Base-by-base conservation (phyloP, 169 alveolate species). In the Plasmodium relictum region DNA sequence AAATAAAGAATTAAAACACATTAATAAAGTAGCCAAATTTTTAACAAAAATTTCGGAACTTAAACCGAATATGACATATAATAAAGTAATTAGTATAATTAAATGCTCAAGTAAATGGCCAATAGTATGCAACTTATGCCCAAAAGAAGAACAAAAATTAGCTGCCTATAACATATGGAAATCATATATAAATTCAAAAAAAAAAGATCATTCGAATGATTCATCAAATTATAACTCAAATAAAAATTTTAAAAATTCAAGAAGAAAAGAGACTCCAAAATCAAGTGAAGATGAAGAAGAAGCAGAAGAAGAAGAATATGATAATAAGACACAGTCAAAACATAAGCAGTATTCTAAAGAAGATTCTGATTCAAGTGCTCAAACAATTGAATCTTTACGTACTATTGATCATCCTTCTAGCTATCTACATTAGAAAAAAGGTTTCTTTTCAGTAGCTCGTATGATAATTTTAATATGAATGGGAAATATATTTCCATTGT, bases 1-100 rank as follows among this genome's bases (percentile, higher is more conserved):
- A 68, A 80, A 68, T 52, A 80, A 68, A 50, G 41, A 80, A 20
- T 6, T 48, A 10, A 80, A 80, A 41, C 80, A 68, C 37, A 80
- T 80, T 80, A 66, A 80, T 62, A 80, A 80, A 56, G 90, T 80
- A 52, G 90, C 90, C 16, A 80, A 80, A 80, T 80, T 50, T 24
- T 56, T 80, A 42, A 42, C 72, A 12, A 80, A 80, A 68, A 14
- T 52, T 9, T 69, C 90, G 14, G 90, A 80, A 65, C 90, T 80
- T 80, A 80, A 66, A 80, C 65, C 83, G 9, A 48, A 20, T 58
- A 80, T 80, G 90, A 5, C 90, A 54, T 80, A 50, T 42, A 37
- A 45, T 31, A 80, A 66, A 68, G 90, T 80, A 22, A 80, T 80
- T 52, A 80, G 90, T 61, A 80, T 80, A 31, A 61, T 68, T 16